Percentiles rank a stretch among this genome's conserved stretches.
Conservation (phyloP, 2,329 filamentous ascomycete species). For the Ceratocystis lukuohia region DNA sequence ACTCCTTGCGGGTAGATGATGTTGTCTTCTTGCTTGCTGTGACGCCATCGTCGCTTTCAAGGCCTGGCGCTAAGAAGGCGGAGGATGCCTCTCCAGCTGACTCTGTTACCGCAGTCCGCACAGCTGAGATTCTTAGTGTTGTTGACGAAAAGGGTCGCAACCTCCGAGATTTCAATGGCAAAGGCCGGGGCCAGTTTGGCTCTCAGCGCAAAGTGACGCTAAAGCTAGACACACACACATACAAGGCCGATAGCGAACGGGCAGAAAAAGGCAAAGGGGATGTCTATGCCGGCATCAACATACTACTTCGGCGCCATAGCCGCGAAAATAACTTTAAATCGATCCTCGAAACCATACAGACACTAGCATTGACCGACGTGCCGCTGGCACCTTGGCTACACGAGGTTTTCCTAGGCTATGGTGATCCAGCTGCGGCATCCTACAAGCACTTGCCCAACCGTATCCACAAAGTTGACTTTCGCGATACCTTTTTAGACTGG, state of each 20-base stretch:
- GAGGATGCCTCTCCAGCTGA: slow-evolving; percentile 45
- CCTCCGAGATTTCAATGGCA: slow-evolving; percentile 44
- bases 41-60: slow-evolving; percentile 30
- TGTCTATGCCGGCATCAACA: slow-evolving; percentile 72
- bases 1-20: slow-evolving; percentile 71
- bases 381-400: slow-evolving; percentile 84
- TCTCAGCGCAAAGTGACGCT: slow-evolving; percentile 53
- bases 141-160: slow-evolving; percentile 71
- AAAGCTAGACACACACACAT: slow-evolving; percentile 65
- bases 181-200: slow-evolving; percentile 40
- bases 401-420: slow-evolving; percentile 95
- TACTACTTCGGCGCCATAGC: slow-evolving; percentile 68
- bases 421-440: slow-evolving; percentile 75
- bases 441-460: slow-evolving; percentile 72
- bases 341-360: slow-evolving; percentile 81
- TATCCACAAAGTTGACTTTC: slow-evolving; percentile 69
- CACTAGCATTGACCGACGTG: slow-evolving; percentile 69
- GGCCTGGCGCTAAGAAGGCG: slow-evolving; percentile 37
- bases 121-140: slow-evolving; percentile 74
- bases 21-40: slow-evolving; percentile 78
- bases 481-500: slow-evolving; percentile 93
- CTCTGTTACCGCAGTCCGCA: slow-evolving; percentile 53
- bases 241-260: slow-evolving; percentile 60
- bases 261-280: slow-evolving; percentile 55
- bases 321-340: slow-evolving; percentile 97